Evolutionary conservation across 2,329 filamentous ascomycete genomes (phyloP), one percentile per base, ranked within the genome.

Genomic region (Triangularia setosa): DNA sequence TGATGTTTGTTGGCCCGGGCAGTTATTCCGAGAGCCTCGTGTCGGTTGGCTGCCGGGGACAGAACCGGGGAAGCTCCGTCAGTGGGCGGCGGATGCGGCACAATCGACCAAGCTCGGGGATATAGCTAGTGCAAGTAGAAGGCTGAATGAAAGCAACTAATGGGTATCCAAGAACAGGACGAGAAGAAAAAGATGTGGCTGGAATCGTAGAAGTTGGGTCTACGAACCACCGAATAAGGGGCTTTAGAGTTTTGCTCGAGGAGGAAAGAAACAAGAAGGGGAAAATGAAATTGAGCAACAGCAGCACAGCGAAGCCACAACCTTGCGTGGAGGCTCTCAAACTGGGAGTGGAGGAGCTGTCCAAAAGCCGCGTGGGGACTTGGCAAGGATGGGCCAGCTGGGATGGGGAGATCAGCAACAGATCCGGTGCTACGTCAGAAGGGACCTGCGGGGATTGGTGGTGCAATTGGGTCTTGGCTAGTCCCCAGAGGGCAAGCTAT

Each of bases 361-460:
- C 53, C 35, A 63, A 48, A 27, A 24, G 28, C 25, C 53, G 58
- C 35, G 33, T 61, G 40, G 63, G 16, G 57, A 40, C 53, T 57
- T 61, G 57, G 53, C 55, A 18, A 48, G 33, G 28, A 30, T 28
- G 21, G 53, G 40, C 53, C 61, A 63, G 58, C 63, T 62, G 63
- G 65, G 62, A 63, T 60, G 62, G 30, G 27, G 60, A 30, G 64
- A 67, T 67, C 63, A 64, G 58, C 65, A 59, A 28, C 30, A 54
- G 64, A 68, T 65, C 64, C 61, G 57, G 63, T 58, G 67, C 68
- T 68, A 70, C 68, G 67, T 70, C 68, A 70, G 67, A 65, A 64
- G 44, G 52, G 21, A 54, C 52, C 61, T 54, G 62, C 40, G 48
- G 55, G 60, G 58, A 35, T 25, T 21, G n/a, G 30, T 24, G 55